These are phyloP conservation scores for Berberis thunbergii DNA, from an alignment of 164 flowering plant species.

Conservation along the genomic window DNA sequence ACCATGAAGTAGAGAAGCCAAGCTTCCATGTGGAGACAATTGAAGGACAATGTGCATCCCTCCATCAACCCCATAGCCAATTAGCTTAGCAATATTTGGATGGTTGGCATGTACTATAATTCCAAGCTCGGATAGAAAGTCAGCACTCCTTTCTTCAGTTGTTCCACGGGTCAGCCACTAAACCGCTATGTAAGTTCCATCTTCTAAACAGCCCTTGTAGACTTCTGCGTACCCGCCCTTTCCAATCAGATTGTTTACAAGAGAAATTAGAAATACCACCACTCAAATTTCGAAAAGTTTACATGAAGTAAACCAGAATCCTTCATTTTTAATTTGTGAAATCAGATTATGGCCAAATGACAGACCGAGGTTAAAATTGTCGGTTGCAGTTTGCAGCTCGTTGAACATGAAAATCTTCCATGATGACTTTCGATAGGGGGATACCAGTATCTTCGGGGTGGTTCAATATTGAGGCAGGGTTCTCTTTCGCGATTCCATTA, in stretches of 20 bases:
- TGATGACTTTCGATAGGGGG: slow-evolving; percentile 37
- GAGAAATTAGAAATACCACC: neutral
- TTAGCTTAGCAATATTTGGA: slow-evolving; percentile 72
- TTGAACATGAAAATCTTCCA: slow-evolving; percentile 52
- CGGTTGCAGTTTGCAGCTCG: slow-evolving; percentile 70
- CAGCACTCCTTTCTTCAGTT: slow-evolving; percentile 58
- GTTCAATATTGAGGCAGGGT: neutral
- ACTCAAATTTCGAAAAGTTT: neutral
- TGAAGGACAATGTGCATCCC: slow-evolving; percentile 92
- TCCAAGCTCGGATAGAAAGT: slow-evolving; percentile 86
- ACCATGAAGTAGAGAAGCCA: slow-evolving; percentile 74
- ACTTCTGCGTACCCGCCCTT: slow-evolving; percentile 95
- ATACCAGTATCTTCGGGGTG: slow-evolving; percentile 24
- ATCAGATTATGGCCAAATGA: neutral
- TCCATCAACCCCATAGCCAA: slow-evolving; percentile 91
- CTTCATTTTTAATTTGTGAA: neutral
- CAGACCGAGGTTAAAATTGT: slow-evolving; percentile 62
- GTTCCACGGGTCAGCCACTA: slow-evolving; percentile 67
- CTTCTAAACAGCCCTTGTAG: slow-evolving; percentile 62
- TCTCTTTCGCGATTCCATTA: slow-evolving; percentile 27
- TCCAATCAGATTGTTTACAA: slow-evolving; percentile 67
- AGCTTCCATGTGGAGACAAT: slow-evolving; percentile 86
- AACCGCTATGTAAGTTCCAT: slow-evolving; percentile 67
- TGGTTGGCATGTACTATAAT: slow-evolving; percentile 83
- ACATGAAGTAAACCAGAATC: neutral